Percentiles rank a stretch among this genome's conserved stretches.
Evolutionary conservation across 768 basidiomycete genomes (phyloP).

Genomic region (Suillus subaureus): DNA sequence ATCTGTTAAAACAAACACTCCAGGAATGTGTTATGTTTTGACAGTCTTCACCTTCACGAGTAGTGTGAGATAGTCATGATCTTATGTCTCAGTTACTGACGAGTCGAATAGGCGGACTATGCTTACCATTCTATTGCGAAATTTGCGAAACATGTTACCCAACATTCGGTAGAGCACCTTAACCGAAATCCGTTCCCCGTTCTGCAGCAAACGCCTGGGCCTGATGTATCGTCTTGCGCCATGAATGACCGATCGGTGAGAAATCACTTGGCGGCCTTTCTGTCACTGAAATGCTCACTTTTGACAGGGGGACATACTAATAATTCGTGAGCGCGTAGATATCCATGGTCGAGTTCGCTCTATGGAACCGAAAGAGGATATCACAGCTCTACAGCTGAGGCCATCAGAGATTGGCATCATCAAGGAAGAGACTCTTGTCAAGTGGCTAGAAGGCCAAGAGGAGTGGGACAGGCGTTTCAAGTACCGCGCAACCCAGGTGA

Average conservation of each 20-base stretch:
- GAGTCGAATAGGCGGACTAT: constrained; percentile 49
- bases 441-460: constrained; percentile 66
- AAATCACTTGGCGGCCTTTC: neutral
- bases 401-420: constrained; percentile 66
- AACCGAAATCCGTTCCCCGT: constrained; percentile 51
- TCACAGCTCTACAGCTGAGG: constrained; percentile 55
- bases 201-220: neutral
- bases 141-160: constrained; percentile 57
- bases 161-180: constrained; percentile 37
- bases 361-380: constrained; percentile 60
- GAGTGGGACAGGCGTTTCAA: constrained; percentile 62
- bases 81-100: constrained; percentile 1
- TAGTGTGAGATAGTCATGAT: constrained; percentile 41
- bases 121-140: constrained; percentile 61
- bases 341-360: constrained; percentile 58
- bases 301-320: constrained; percentile 30
- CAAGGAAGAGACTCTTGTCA: constrained; percentile 68
- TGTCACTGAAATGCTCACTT: neutral
- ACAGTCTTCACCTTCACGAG: constrained; percentile 71
- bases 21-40: constrained; percentile 75
- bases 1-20: neutral
- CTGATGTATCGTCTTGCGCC: neutral
- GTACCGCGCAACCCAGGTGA: constrained; percentile 41
- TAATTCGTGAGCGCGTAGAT: constrained; percentile 79
- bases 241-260: neutral